Evolutionary conservation across 495 filamentous ascomycete genomes (phyloP).

Genomic region (Neurospora sp.): DNA sequence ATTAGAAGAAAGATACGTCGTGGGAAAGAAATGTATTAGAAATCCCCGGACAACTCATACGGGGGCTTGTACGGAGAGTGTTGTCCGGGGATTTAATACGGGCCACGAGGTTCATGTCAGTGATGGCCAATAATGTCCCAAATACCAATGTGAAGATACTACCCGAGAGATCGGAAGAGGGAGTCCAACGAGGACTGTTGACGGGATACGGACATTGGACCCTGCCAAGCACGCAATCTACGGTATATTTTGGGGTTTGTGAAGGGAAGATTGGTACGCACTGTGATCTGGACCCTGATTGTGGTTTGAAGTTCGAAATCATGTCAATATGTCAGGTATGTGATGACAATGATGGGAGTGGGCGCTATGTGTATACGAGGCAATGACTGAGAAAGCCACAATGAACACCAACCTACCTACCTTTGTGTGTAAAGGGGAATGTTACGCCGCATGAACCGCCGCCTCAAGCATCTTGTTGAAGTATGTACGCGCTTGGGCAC

Average conservation of each 20-base stretch:
- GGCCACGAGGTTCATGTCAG: background rate
- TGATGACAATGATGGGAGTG: background rate
- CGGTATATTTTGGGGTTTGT: background rate
- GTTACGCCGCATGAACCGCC: background rate
- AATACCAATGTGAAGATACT: background rate
- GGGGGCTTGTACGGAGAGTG: background rate
- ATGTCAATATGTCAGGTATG: background rate
- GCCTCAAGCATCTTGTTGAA: background rate
- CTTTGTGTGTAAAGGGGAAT: background rate
- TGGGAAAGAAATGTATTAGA: background rate
- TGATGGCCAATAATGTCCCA: background rate
- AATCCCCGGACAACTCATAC: background rate
- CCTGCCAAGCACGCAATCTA: background rate
- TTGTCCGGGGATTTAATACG: background rate
- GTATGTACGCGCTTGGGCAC: background rate
- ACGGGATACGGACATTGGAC: background rate
- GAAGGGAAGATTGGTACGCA: background rate
- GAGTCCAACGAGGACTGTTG: background rate
- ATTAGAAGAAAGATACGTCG: background rate
- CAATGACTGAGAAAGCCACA: background rate
- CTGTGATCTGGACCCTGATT: background rate
- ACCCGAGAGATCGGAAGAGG: background rate
- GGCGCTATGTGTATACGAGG: background rate
- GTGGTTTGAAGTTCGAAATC: background rate
- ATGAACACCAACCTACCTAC: background rate